Evolutionary conservation across 352 stramenopile genomes (phyloP), one percentile per base, ranked within the genome.

Genomic region (Blastocystis sp.): DNA sequence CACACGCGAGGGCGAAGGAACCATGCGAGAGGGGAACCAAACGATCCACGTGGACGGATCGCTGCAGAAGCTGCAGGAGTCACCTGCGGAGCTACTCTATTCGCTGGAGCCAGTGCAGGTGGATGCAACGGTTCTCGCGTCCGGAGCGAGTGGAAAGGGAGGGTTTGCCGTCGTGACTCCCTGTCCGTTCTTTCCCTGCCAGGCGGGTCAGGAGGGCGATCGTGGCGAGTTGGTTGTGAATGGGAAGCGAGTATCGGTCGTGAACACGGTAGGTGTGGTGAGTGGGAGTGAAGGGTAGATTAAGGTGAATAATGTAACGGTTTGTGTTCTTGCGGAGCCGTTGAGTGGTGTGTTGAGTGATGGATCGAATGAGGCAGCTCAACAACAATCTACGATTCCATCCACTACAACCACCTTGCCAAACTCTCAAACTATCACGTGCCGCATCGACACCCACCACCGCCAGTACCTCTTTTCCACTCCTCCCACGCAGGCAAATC

Each of bases 401-500:
- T 59, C 51, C 3, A 3, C n/a, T 3, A 18, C 51, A 14, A 27
- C 11, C 2, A 14, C 51, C 3, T 59, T 59, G n/a, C 4, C 51
- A 16, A 2, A 18, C 32, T 27, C n/a, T 59, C 51, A 59, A 14
- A 7, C 7, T 1, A 32, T 46, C n/a, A 4, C 36, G 34, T 72
- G 61, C 27, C n/a, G 61, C 4, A 44, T 72, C n/a, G 61, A 72
- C 42, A 21, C 21, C 2, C 2, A 3, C 14, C 61, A 72, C 32
- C 24, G 61, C 36, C 61, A 72, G 61, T 72, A 18, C 29, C 0
- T 18, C 0, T 48, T 42, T 48, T 44, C 14, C 1, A 4, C 0
- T 24, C 16, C 34, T 54, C 34, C 32, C 6, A 9, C 90, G 90
- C 36, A 71, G 59, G n/a, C 88, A 90, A 14, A 92, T 90, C 61